Evolutionary conservation across 345 rosid species (phyloP), one percentile per base, ranked within the genome.

Genomic region (Arabis alpina): DNA sequence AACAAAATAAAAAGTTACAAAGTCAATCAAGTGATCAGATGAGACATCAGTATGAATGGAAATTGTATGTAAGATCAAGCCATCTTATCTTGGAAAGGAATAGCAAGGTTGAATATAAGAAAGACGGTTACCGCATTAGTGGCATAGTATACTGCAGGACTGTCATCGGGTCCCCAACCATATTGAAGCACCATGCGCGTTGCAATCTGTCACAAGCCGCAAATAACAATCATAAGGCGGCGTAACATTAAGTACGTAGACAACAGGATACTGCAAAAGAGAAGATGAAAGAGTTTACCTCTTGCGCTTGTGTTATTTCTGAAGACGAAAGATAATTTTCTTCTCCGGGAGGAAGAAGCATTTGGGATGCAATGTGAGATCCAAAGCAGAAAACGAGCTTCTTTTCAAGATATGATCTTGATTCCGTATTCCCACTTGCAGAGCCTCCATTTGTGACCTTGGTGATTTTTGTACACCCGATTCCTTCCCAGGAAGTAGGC

Each of bases 121-220:
- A 76, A 64, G 70, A 67, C 27, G 36, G 64, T 71, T 92, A 88
- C 98, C 90, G 93, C 93, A 30, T 82, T 84, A 76, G 70, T 83
- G 36, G 84, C 84, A 55, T 85, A 85, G 86, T 88, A 90, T 39
- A 90, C 82, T 32, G 93, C 97, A 47, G 96, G 91, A 80, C 88
- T 87, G 77, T 88, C 97, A 77, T 93, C 96, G 24, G 98, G 97
- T 25, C 97, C 98, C 98, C 98, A 90, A 10, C 96, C 98, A 72
- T 88, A 93, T 65, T 90, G 96, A 82, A 90, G 88, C 78, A 93
- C 97, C 98, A 93, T 93, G 59, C 96, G 70, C 63, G 98, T 90
- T 25, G 97, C 98, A 73, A 90, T 88, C 96, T 90, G 86, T 79
- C 56, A 71, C 63, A 74, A 78, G 8, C 75, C 55, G 55, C 61